Evolutionary conservation across 1,284 basidiomycete species (phyloP), one percentile per base, ranked within the genome.

Genomic region (Phlebopus sp.): DNA sequence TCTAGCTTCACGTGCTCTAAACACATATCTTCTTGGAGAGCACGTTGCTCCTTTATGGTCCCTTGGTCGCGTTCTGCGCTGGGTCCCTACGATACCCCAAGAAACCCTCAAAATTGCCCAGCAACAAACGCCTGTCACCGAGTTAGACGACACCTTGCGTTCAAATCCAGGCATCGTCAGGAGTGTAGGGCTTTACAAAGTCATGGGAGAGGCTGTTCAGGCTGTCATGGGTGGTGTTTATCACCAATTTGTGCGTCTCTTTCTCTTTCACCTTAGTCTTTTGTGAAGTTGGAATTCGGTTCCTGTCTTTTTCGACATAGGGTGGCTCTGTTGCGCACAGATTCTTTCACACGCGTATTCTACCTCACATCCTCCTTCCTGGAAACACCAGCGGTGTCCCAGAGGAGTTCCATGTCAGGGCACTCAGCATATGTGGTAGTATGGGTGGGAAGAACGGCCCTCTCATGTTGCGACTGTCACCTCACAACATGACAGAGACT

Each of bases 161-260:
- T 48, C 46, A 44, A 57, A 60, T 37, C 59, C 63, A 21, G 46
- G 58, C 49, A 61, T 75, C 9, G 59, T 77, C 45, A 67, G 67
- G 52, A 74, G 74, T 44, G 76, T 83, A 1, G 88, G 88, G 2
- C 60, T 90, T 52, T 86, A 84, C 60, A 90, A 90, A 60, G 79
- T 90, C 21, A 78, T 85, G 58, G 88, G 89, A 5, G 81, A 86
- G 45, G 75, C 82, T 0, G 84, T 90, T 2, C 79, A 85, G 54
- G 87, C 85, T 1, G 72, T 90, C n/a, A 65, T 90, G 29, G 88
- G 88, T 21, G 86, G 82, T 2, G 76, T 90, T 10, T 89, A 81
- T 59, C 79, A 85, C 57, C 86, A 91, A 71, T 87, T 83, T 63
- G 88, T 90, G 58, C 56, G 86, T 79, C 13, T 40, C 45, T 29